Conservation (phyloP, 768 basidiomycete species). For the Leccinum broughii region DNA sequence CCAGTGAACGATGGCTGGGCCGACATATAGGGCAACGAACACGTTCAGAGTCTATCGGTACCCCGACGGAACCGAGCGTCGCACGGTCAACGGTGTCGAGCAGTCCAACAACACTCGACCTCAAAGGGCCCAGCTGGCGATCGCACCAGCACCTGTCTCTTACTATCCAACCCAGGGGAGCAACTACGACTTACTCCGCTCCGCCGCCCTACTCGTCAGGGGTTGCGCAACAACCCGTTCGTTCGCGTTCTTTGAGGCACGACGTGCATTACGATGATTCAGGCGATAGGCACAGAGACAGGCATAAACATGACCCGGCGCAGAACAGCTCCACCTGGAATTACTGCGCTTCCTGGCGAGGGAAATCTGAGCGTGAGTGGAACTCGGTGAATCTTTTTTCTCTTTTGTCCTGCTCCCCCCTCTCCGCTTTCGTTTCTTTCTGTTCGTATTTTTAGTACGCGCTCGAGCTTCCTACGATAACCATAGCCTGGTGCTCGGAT, state of each 20-base stretch:
- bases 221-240: slow-evolving; percentile 12
- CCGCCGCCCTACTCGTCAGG: slow-evolving; percentile 27
- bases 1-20: background rate
- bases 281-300: slow-evolving; percentile 18
- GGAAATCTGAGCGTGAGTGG: background rate
- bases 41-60: slow-evolving; percentile 55
- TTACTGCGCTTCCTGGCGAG: slow-evolving; percentile 15
- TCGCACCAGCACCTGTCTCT: slow-evolving; percentile 1
- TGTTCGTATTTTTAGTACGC: background rate
- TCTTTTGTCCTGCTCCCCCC: too few relatives aligned
- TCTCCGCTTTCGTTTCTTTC: background rate
- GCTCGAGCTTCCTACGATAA: slow-evolving; percentile 5
- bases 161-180: background rate
- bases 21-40: slow-evolving; percentile 67
- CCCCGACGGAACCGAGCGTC: slow-evolving; percentile 65
- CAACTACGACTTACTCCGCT: slow-evolving; percentile 2
- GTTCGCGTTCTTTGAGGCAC: slow-evolving; percentile 22
- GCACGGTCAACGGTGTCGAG: slow-evolving; percentile 68
- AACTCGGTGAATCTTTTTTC: background rate
- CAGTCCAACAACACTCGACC: slow-evolving; percentile 28
- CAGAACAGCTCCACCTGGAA: slow-evolving; percentile 13
- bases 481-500: background rate
- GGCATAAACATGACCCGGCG: slow-evolving; percentile 6
- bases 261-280: slow-evolving; percentile 7
- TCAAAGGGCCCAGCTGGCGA: slow-evolving; percentile 13